Percentiles rank a stretch among this genome's conserved stretches.
phyloP scores from a whole-genome alignment of 2,329 filamentous ascomycete species.

The Diaporthe batatas region DNA sequence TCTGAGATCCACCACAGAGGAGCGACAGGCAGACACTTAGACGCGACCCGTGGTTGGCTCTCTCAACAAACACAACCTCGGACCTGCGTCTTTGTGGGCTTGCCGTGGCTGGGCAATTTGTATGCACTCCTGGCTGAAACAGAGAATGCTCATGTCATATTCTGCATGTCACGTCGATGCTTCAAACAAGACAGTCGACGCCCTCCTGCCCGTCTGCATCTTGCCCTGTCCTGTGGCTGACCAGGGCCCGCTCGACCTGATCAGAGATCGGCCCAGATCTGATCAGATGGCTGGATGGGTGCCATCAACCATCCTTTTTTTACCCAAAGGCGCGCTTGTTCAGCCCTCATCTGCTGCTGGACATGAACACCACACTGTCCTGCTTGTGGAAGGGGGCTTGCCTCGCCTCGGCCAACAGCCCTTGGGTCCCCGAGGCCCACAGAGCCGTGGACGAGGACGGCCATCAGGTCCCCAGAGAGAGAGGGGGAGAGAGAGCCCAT shows the following conservation, averaged over 20 bases:
- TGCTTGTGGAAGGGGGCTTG: not conserved
- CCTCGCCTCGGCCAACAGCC: conserved; percentile 14
- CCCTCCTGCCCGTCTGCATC: not conserved
- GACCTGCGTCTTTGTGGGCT: conserved; percentile 12
- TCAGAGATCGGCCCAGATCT: conserved; percentile 26
- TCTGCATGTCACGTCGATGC: conserved; percentile 8
- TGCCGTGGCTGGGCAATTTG: not conserved
- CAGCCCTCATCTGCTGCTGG: conserved; percentile 4
- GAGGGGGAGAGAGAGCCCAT: not conserved
- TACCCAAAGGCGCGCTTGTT: conserved; percentile 5
- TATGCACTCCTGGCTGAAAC: conserved; percentile 31
- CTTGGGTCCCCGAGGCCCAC: not conserved
- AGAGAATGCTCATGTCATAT: conserved; percentile 24
- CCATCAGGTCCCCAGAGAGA: not conserved
- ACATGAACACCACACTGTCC: not conserved
- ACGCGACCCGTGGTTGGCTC: conserved; percentile 12
- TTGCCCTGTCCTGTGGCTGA: conserved; percentile 12
- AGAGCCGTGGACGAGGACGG: not conserved
- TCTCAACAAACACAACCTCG: conserved; percentile 13
- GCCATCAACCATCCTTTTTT: not conserved
- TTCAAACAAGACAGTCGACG: not conserved
- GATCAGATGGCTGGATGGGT: conserved; percentile 11
- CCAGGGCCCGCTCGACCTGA: conserved; percentile 17
- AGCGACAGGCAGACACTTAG: conserved; percentile 32
- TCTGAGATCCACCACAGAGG: conserved; percentile 13